phyloP scores from a whole-genome alignment of 352 stramenopile species.

The Pythium plurisporium region DNA sequence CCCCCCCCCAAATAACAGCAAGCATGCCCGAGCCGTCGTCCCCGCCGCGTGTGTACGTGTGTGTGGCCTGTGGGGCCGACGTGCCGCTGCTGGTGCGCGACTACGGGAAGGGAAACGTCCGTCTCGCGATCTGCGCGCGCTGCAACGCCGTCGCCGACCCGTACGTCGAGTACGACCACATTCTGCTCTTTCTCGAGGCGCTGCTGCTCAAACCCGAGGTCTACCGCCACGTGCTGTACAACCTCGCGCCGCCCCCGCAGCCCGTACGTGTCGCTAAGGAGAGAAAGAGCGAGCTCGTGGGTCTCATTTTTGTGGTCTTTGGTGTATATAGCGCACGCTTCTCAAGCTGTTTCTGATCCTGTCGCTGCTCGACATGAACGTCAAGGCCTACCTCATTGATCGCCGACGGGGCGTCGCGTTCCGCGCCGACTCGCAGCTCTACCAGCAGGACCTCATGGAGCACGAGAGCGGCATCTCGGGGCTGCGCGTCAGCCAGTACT shows the following conservation, averaged over 20 bases:
- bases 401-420: conserved; percentile 54
- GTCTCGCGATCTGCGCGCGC: conserved; percentile 55
- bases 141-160: conserved; percentile 81
- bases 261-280: too few relatives aligned
- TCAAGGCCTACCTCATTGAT: conserved; percentile 81
- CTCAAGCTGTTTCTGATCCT: conserved; percentile 75
- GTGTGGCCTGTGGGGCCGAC: conserved; percentile 70
- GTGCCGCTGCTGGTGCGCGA: conserved; percentile 70
- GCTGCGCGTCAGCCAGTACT: conserved; percentile 67
- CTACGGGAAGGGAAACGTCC: conserved; percentile 84
- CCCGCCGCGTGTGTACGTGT: conserved; percentile 34
- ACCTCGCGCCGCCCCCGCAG: conserved; percentile 48
- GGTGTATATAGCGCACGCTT: conserved; percentile 37
- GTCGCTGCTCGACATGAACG: conserved; percentile 84
- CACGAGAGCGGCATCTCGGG: conserved; percentile 33
- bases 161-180: conserved; percentile 86
- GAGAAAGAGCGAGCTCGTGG: too few relatives aligned
- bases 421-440: conserved; percentile 47
- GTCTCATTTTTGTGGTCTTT: background rate
- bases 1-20: too few relatives aligned
- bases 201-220: conserved; percentile 82
- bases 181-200: conserved; percentile 83
- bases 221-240: conserved; percentile 84
- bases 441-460: conserved; percentile 25
- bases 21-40: too few relatives aligned